Base-by-base conservation (phyloP, 441 rosid genomes). In the Gossypium trilobum region DNA sequence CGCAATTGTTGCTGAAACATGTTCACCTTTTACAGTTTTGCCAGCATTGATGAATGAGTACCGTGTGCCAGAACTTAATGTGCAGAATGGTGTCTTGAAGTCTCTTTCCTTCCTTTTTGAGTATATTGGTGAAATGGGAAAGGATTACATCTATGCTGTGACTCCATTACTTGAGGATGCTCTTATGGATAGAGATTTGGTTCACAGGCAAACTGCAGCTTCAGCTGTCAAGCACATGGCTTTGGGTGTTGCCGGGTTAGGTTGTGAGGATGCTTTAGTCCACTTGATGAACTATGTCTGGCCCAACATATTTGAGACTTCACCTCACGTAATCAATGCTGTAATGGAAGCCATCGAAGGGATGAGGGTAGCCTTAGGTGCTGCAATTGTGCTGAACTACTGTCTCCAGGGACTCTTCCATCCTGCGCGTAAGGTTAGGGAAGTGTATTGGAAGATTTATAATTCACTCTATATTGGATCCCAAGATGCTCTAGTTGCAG, bases 191-290 rank as follows among this genome's bases (percentile, higher is more conserved):
- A 83, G 99, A 77, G 99, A 94, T 76, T 75, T 94, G 76, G 99
- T 94, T 73, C 99, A 94, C 74, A 81, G 99, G 87, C 99, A 94
- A 83, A 94, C 99, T 1, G 99, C 99, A 0, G 97, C 97, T 51
- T 94, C 97, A 54, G 97, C 97, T 0, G 99, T 92, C 16, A 94
- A 94, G 82, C 99, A 94, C 79, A 94, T 94, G 97, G 99, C 97
- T 20, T 42, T 94, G 73, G 97, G 97, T 36, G 99, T 94, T 60
- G 97, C 99, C 22, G 99, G 99, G 58, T 79, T 94, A 80, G 97
- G 99, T 72, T 94, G 99, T n/a, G 97, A 95, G 89, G 99, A 95
- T 77, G 99, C 97, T 16, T 75, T 95, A 63, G 77, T 89, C 42
- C 99, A 92, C 83, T 79, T 95, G 77, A 82, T 95, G 42, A 95